These are phyloP conservation scores for Magnusiomyces ingens DNA, from an alignment of 1,139 yeast species.

Conservation along the genomic window DNA sequence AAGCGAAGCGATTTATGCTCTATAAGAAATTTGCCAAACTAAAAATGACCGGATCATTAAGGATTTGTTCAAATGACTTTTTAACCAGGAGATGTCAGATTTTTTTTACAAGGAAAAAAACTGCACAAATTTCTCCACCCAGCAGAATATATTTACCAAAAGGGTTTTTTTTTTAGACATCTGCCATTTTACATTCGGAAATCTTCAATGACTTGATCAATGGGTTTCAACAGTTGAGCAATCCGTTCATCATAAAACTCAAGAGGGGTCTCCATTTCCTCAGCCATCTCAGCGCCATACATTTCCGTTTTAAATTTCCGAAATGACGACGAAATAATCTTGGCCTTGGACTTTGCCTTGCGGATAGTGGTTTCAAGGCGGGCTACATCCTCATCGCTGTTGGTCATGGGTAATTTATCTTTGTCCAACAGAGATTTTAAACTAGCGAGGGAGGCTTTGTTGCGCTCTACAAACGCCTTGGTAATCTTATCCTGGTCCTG, in stretches of 20 bases:
- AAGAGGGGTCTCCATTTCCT: not conserved
- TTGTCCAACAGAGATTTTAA: not conserved
- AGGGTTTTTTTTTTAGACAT: no score
- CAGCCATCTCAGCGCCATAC: not conserved
- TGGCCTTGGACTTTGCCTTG: slow-evolving; percentile 30
- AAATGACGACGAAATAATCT: slow-evolving; percentile 20
- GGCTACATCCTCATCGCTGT: slow-evolving; percentile 29
- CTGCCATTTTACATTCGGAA: slow-evolving; percentile 1
- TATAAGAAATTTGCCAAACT: no score
- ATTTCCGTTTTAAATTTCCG: not conserved
- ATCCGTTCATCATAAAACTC: not conserved
- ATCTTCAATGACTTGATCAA: slow-evolving; percentile 4
- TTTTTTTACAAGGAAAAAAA: no score
- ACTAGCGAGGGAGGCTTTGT: not conserved
- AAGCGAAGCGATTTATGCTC: no score
- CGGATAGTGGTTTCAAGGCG: slow-evolving; percentile 27
- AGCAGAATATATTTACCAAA: no score
- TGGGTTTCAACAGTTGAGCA: not conserved
- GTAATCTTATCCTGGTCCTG: slow-evolving; percentile 8
- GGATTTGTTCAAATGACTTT: no score
- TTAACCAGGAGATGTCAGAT: no score
- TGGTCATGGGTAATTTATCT: slow-evolving; percentile 24
- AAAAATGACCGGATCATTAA: no score
- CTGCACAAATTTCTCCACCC: no score
- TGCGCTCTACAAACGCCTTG: not conserved